Base-by-base conservation (phyloP, 768 basidiomycete species). In the Kwoniella heveanensis region DNA sequence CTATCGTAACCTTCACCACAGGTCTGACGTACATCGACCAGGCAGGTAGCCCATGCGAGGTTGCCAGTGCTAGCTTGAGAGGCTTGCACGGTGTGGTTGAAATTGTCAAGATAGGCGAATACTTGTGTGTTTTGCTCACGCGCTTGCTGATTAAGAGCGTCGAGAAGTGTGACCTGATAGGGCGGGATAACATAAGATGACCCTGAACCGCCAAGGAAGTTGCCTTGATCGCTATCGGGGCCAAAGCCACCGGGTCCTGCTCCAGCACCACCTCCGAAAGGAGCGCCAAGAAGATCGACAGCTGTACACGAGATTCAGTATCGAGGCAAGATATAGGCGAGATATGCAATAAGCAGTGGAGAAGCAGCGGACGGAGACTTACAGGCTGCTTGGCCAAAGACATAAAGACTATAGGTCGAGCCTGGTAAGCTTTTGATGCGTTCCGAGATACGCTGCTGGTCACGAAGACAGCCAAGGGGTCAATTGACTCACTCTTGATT, bases 51-150 rank as follows among this genome's bases (percentile, higher is more conserved):
- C 13, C 7, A 32, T 32, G 7, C 36, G 17, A 50, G 48, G 13
- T 39, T 24, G 49, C 12, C 32, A 27, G 5, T 37, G 4, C 9
- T 27, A 52, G 58, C 58, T 3, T 60, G 32, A 15, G 58, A n/a
- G 7, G 57, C 58, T 52, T 60, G 58, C 2, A 21, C 22, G 32
- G 58, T 60, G 21, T 60, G 58, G 37, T 60, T 60, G 44, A 60
- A 52, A 24, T 60, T 60, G 32, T 60, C 50, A 29, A 52, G n/a
- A n/a, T 60, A 60, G 19, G 19, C 58, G 36, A 5, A 51, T 2
- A 60, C 50, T 26, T 60, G 58, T 2, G 24, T 26, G 10, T 25
- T 19, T 4, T 36, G 36, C 9, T 22, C 21, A 32, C 48, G 47
- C 5, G 58, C 47, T 37, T 51, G 47, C 24, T 2, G 10, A 8